A percentile compares a stretch with the other conserved stretches of the same genome.
phyloP scores from a whole-genome alignment of 2,329 filamentous ascomycete genomes.

The Berkeleyomyces rouxiae region DNA sequence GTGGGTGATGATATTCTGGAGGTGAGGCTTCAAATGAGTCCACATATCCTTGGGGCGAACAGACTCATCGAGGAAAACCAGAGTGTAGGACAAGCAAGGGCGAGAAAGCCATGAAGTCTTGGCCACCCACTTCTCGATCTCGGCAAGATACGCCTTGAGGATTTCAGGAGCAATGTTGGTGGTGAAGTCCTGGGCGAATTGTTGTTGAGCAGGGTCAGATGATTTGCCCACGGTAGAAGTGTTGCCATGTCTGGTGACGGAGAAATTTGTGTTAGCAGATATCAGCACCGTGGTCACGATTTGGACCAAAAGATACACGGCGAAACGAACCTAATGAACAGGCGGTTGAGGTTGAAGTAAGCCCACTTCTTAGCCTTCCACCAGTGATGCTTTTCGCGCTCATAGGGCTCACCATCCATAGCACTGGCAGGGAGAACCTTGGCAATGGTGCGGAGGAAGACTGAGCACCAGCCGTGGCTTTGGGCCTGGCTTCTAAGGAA shows the following conservation, averaged over 20 bases:
- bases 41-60: constrained; percentile 96
- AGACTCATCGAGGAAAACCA: constrained; percentile 92
- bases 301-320: not conserved
- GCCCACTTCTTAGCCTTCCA: constrained; percentile 99
- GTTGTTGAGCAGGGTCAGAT: constrained; percentile 47
- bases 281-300: not conserved
- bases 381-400: constrained; percentile 90
- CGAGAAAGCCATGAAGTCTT: constrained; percentile 92
- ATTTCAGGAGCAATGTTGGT: constrained; percentile 88
- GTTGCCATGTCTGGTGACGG: constrained; percentile 64
- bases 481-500: constrained; percentile 63
- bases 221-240: constrained; percentile 56
- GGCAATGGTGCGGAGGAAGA: constrained; percentile 79
- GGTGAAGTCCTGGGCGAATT: constrained; percentile 82
- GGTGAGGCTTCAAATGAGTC: constrained; percentile 80
- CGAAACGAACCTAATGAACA: constrained; percentile 66
- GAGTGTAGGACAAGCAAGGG: constrained; percentile 78
- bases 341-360: constrained; percentile 89
- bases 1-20: constrained; percentile 84
- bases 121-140: constrained; percentile 95
- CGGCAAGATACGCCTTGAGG: constrained; percentile 78
- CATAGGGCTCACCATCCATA: constrained; percentile 61
- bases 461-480: constrained; percentile 89
- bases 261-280: not conserved
- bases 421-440: constrained; percentile 68